Conservation (phyloP, 371 early-diverging fungal genomes). For the Apophysomyces trapeziformis region DNA sequence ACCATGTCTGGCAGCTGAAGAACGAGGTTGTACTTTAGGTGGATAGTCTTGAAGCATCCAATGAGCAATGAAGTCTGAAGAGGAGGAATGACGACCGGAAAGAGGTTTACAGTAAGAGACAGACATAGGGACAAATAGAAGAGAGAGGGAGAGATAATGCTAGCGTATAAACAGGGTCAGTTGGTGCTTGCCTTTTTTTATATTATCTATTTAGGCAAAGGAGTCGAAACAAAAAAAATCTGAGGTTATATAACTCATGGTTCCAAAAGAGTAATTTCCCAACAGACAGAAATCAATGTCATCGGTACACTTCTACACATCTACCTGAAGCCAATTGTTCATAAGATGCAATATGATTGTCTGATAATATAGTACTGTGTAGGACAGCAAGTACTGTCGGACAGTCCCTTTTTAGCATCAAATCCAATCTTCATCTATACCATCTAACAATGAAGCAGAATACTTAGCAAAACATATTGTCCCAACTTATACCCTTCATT, state of each 20-base stretch:
- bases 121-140: slow-evolving; percentile 18
- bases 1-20: slow-evolving; percentile 47
- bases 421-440: too few species aligned
- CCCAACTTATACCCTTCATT: too few species aligned
- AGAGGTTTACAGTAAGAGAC: slow-evolving; percentile 21
- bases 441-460: too few species aligned
- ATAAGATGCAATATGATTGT: too few species aligned
- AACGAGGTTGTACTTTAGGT: slow-evolving; percentile 47
- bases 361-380: too few species aligned
- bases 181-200: slow-evolving; percentile 9
- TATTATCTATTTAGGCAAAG: slow-evolving; percentile 5
- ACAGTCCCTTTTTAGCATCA: too few species aligned
- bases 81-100: slow-evolving; percentile 14
- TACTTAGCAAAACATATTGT: too few species aligned
- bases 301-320: too few species aligned
- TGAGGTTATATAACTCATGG: too few species aligned
- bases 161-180: slow-evolving; percentile 14
- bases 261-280: too few species aligned
- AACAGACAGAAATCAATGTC: not conserved
- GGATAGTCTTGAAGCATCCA: slow-evolving; percentile 28
- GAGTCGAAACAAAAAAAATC: slow-evolving; percentile 5
- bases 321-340: too few species aligned
- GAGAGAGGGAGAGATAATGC: slow-evolving; percentile 8
- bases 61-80: slow-evolving; percentile 24
- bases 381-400: too few species aligned